Base-by-base conservation (phyloP, 1,284 basidiomycete species). In the Anthracocystis panici-leucophaei region DNA sequence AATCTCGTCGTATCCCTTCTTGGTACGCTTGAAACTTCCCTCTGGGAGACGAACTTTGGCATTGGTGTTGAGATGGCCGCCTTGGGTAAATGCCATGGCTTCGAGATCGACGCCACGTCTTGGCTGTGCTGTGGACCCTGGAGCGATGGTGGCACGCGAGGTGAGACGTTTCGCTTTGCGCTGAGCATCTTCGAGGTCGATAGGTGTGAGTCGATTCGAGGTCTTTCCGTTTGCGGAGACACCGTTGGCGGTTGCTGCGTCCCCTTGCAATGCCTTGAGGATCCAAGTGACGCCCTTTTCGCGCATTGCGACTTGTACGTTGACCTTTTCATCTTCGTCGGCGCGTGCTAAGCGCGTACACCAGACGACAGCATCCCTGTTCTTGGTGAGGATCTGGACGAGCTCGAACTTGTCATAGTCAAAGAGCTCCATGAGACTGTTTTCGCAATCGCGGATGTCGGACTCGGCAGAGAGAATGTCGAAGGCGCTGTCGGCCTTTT, bases 211-310 rank as follows among this genome's bases (percentile, higher is more conserved):
- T 21, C 92, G 88, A 27, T 66, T 65, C 8, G 58, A 46, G 16
- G 58, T 18, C 25, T 62, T 57, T 56, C 75, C 76, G 16, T 66
- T 69, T 11, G 56, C 51, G 3, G 60, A 62, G 25, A 65, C 46
- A 16, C 46, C 56, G 6, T 49, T 70, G 7, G 56, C 49, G 7
- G 33, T 33, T 12, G 27, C 31, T 9, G 31, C 42, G 46, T 69
- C 80, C 27, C 67, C 79, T 45, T 69, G 81, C 5, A 99, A 88
- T 65, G 94, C 93, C 59, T 93, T 91, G 58, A 97, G 85, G 84
- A 99, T 98, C 94, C 95, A 98, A 2, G 93, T 95, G 2, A 95
- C 90, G 21, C 93, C 94, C 86, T 94, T 95, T 87, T 99, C 97
- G 51, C 97, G 90, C 96, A 99, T 99, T 0, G 93, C 94, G 2